These are phyloP conservation scores for Pneumocystis wakefieldiae DNA, from an alignment of 1,139 yeast species.

Conservation along the genomic window DNA sequence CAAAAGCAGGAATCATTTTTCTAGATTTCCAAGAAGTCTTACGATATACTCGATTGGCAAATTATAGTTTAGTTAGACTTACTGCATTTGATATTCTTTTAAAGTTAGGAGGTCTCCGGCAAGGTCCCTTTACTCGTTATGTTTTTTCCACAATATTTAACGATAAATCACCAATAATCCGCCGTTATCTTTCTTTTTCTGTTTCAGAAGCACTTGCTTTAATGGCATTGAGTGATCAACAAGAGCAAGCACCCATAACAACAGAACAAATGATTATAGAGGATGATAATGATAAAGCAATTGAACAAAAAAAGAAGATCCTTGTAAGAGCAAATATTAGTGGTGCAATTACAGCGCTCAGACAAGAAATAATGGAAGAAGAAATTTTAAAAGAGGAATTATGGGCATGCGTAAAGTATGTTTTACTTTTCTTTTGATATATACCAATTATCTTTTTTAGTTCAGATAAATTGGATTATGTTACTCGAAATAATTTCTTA, in stretches of 20 bases:
- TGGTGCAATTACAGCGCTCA: slow-evolving; percentile 52
- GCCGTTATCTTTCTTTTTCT: slow-evolving; percentile 34
- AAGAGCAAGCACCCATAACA: slow-evolving; percentile 29
- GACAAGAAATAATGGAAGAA: slow-evolving; percentile 55
- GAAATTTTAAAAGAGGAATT: slow-evolving; percentile 41
- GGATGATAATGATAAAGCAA: slow-evolving; percentile 25
- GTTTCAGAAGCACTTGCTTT: slow-evolving; percentile 43
- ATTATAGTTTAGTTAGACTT: slow-evolving; percentile 41
- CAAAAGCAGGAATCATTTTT: slow-evolving; percentile 40
- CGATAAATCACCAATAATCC: slow-evolving; percentile 41
- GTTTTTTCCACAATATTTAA: slow-evolving; percentile 44
- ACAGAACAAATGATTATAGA: slow-evolving; percentile 29
- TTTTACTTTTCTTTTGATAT: neutral
- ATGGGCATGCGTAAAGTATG: slow-evolving; percentile 51
- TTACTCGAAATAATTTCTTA: neutral
- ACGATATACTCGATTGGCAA: slow-evolving; percentile 36
- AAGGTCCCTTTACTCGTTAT: slow-evolving; percentile 43
- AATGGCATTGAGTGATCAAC: slow-evolving; percentile 51
- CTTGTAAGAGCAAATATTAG: slow-evolving; percentile 34
- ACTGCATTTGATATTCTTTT: slow-evolving; percentile 60
- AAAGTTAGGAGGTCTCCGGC: slow-evolving; percentile 61
- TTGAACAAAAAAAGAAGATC: slow-evolving; percentile 28
- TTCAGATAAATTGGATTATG: neutral
- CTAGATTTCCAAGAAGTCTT: slow-evolving; percentile 38
- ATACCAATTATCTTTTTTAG: neutral